Evolutionary conservation across 805 yeast species (phyloP).

Genomic region (Candida odintsovae): DNA sequence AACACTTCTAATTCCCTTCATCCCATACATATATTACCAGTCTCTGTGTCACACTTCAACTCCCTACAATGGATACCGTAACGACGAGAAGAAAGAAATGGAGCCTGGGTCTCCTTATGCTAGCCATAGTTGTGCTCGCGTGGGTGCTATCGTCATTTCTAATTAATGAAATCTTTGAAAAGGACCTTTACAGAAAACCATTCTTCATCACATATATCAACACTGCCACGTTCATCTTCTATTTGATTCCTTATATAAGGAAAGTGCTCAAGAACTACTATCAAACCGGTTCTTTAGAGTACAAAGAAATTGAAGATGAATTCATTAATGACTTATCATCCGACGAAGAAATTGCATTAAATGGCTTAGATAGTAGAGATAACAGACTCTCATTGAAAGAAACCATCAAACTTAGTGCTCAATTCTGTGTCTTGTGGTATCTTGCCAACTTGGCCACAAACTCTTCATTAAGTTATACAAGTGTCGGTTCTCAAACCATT

Average conservation of each 20-base stretch:
- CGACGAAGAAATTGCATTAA: slow-evolving; percentile 25
- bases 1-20: too few species aligned
- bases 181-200: slow-evolving; percentile 74
- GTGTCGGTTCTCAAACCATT: slow-evolving; percentile 92
- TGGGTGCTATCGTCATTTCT: slow-evolving; percentile 92
- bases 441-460: slow-evolving; percentile 84
- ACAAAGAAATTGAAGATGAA: slow-evolving; percentile 21
- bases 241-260: slow-evolving; percentile 54
- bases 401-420: slow-evolving; percentile 68
- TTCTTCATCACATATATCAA: slow-evolving; percentile 88
- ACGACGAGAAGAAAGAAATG: slow-evolving; percentile 36
- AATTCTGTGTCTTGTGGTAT: slow-evolving; percentile 88
- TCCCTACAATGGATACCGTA: neutral
- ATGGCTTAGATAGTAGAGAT: slow-evolving; percentile 12
- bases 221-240: slow-evolving; percentile 78
- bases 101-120: slow-evolving; percentile 71
- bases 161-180: slow-evolving; percentile 70
- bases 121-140: slow-evolving; percentile 68
- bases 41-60: too few species aligned
- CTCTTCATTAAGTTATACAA: slow-evolving; percentile 80
- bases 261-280: slow-evolving; percentile 24
- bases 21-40: too few species aligned
- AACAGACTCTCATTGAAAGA: slow-evolving; percentile 41
- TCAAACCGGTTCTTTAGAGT: slow-evolving; percentile 23
- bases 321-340: slow-evolving; percentile 10